These are phyloP conservation scores for Heterobasidion parviporum DNA, from an alignment of 1,284 basidiomycete species.

Conservation along the genomic window DNA sequence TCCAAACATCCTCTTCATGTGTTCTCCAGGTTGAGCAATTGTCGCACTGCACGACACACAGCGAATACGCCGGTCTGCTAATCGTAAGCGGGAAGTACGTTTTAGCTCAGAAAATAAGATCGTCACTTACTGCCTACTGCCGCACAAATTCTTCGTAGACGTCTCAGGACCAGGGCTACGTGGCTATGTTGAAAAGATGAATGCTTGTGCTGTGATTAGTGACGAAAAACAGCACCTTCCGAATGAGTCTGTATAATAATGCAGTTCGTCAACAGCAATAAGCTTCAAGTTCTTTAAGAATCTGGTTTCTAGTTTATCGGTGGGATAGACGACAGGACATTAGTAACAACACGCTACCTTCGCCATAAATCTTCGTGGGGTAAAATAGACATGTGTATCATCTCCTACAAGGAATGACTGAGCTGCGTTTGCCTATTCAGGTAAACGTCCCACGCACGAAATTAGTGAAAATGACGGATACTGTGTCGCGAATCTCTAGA, in stretches of 20 bases:
- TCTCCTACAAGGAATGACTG: slow-evolving; percentile 50
- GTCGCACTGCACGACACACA: slow-evolving; percentile 91
- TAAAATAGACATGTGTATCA: slow-evolving; percentile 79
- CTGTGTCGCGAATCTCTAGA: slow-evolving; percentile 53
- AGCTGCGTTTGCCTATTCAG: not conserved
- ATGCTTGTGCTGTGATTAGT: not conserved
- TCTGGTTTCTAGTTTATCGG: slow-evolving; percentile 25
- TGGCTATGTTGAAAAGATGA: slow-evolving; percentile 38
- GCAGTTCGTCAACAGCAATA: slow-evolving; percentile 80
- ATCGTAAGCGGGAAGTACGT: not conserved
- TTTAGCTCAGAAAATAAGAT: not conserved
- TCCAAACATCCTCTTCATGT: slow-evolving; percentile 74
- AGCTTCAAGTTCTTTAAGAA: slow-evolving; percentile 72
- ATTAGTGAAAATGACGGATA: slow-evolving; percentile 71
- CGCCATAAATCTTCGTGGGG: slow-evolving; percentile 84
- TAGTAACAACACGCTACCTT: slow-evolving; percentile 31
- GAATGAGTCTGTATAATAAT: slow-evolving; percentile 69
- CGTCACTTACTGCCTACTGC: slow-evolving; percentile 72
- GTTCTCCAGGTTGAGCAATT: slow-evolving; percentile 68
- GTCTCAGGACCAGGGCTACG: slow-evolving; percentile 70
- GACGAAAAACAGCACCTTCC: slow-evolving; percentile 44
- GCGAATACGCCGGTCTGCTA: slow-evolving; percentile 45
- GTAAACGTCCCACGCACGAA: slow-evolving; percentile 42
- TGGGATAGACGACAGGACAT: not conserved
- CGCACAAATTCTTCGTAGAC: slow-evolving; percentile 72